These are phyloP conservation scores for Mallotus repandus DNA, from an alignment of 441 rosid genomes.

Conservation along the genomic window DNA sequence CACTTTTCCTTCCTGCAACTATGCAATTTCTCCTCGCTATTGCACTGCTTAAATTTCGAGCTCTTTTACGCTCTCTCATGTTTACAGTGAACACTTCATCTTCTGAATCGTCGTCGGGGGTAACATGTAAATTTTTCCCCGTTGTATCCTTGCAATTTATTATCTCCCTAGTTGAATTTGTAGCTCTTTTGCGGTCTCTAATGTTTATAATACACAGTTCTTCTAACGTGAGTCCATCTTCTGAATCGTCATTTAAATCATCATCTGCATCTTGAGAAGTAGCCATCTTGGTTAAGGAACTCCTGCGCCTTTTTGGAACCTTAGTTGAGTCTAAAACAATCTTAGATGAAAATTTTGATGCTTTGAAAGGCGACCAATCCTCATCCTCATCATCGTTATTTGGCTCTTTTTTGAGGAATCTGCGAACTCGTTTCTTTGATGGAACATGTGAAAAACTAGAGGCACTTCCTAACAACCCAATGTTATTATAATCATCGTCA, in stretches of 20 bases:
- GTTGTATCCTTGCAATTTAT: constrained; percentile 6
- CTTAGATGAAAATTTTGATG: constrained; percentile 20
- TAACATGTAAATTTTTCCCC: constrained; percentile 5
- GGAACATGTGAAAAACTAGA: constrained; percentile 11
- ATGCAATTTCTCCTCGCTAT: neutral
- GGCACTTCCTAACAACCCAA: constrained; percentile 16
- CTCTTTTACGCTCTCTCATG: neutral
- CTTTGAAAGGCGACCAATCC: neutral
- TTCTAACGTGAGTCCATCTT: constrained; percentile 26
- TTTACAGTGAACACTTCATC: neutral
- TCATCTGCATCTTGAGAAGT: constrained; percentile 5
- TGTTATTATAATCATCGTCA: neutral
- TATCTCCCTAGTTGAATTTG: constrained; percentile 7
- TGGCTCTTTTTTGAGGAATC: neutral
- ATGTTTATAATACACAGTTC: constrained; percentile 22
- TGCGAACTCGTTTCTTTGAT: constrained; percentile 22
- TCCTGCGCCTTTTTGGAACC: constrained; percentile 27
- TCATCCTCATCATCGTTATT: constrained; percentile 3
- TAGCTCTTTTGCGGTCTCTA: constrained; percentile 24
- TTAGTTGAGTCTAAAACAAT: constrained; percentile 18
- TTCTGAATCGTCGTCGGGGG: neutral
- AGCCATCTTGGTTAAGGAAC: constrained; percentile 14
- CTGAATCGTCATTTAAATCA: constrained; percentile 22
- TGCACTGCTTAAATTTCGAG: no score
- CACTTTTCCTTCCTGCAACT: neutral